Base-by-base conservation (phyloP, 1,139 yeast species). In the Suhomyces anneliseae region DNA sequence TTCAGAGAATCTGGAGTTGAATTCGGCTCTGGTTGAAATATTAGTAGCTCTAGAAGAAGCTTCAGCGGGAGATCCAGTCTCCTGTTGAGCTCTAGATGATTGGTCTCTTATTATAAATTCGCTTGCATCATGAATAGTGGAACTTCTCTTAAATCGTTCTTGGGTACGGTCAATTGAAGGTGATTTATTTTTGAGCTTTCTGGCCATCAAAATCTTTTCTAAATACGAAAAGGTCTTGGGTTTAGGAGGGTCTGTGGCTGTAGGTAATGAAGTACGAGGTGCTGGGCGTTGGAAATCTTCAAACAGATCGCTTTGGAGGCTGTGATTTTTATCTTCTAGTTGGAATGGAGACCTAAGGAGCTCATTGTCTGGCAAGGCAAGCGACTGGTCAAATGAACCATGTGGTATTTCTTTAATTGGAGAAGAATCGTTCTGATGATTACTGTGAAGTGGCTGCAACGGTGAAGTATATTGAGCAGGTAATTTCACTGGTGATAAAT, bases 161-260 rank as follows among this genome's bases (percentile, higher is more conserved):
- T 39, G 27, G 31, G 8, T 12, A 36, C 38, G 27, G 8, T 26
- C 39, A 8, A 12, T 36, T 39, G 10, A n/a, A 7, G 42, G 44
- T 31, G 40, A 27, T 12, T 49, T 47, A 9, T 45, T 46, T 32
- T 54, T 54, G 26, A 43, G 26, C 19, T 43, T 45, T 34, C 58
- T 44, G 6, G 57, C 56, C 44, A 51, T 48, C 3, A 68, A 51
- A 34, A 68, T 68, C 42, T 64, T 54, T 40, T 71, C 75, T 34
- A 71, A 57, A 47, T 70, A 71, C 0, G 76, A 56, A 19, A 47
- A 46, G n/a, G 48, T 27, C 40, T 47, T 52, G 12, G 49, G 42
- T 27, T 45, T 36, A 10, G 42, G 35, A 27, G 40, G 15, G 2
- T 19, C 27, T 11, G 29, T 24, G 39, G 24, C 6, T 19, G 4